Evolutionary conservation across 495 filamentous ascomycete genomes (phyloP).

Genomic region (Penicilliopsis zonata): DNA sequence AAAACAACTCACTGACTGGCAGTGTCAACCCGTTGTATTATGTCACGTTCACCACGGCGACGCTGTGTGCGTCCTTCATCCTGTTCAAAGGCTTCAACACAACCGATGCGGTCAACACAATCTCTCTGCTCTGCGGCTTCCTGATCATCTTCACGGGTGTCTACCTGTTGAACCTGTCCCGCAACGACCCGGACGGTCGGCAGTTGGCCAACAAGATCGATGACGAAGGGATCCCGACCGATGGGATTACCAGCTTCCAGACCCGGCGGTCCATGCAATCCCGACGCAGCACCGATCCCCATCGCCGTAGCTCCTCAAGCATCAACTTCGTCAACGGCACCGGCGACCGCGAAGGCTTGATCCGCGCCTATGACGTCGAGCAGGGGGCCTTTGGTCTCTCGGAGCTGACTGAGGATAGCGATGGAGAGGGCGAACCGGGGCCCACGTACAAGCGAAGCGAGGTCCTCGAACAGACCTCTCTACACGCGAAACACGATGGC

Average conservation of each 20-base stretch:
- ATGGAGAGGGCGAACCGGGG: constrained; percentile 48
- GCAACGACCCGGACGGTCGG: constrained; percentile 75
- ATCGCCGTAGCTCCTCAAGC: constrained; percentile 44
- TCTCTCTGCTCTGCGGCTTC: constrained; percentile 88
- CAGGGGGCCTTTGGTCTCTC: constrained; percentile 52
- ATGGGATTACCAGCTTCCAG: constrained; percentile 76
- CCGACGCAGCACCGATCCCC: constrained; percentile 51
- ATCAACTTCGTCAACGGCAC: constrained; percentile 37
- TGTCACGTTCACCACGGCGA: constrained; percentile 97
- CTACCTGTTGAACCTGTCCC: constrained; percentile 90
- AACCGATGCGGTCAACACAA: constrained; percentile 81
- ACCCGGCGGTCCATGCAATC: constrained; percentile 90
- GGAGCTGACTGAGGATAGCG: constrained; percentile 61
- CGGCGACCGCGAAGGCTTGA: constrained; percentile 64
- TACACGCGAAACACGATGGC: constrained; percentile 29
- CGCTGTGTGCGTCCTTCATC: constrained; percentile 90
- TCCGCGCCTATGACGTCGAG: constrained; percentile 71
- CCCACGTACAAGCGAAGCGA: constrained; percentile 23
- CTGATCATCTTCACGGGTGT: constrained; percentile 94
- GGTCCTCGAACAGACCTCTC: constrained; percentile 14
- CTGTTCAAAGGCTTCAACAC: constrained; percentile 98
- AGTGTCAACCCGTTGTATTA: constrained; percentile 99
- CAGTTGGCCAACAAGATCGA: constrained; percentile 49
- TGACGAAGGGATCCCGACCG: constrained; percentile 75
- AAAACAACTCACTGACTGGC: constrained; percentile 12